Evolutionary conservation across 768 basidiomycete genomes (phyloP).

Genomic region (Leccinum disarticulatum): DNA sequence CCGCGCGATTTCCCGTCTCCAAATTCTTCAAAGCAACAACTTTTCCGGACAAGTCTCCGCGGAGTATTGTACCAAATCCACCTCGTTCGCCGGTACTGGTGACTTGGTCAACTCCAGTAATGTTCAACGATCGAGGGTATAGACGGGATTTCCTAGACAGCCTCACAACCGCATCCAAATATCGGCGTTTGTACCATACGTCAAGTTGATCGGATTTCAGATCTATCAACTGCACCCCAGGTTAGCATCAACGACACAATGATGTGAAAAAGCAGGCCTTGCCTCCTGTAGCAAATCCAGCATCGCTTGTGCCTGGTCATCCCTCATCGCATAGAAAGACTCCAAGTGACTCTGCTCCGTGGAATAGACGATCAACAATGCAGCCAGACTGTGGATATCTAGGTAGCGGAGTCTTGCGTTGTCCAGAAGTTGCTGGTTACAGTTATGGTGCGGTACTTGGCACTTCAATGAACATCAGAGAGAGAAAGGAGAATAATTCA

Average conservation of each 20-base stretch:
- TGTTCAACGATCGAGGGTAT: slow-evolving; percentile 29
- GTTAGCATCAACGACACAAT: slow-evolving; percentile 1
- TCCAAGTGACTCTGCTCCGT: slow-evolving; percentile 15
- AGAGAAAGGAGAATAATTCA: background rate
- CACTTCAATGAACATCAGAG: slow-evolving; percentile 13
- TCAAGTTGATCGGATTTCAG: slow-evolving; percentile 21
- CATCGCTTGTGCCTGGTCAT: slow-evolving; percentile 25
- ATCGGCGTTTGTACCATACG: slow-evolving; percentile 29
- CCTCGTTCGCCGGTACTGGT: slow-evolving; percentile 21
- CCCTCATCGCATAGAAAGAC: slow-evolving; percentile 23
- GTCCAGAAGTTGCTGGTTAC: slow-evolving; percentile 17
- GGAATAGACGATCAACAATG: slow-evolving; percentile 20
- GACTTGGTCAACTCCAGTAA: slow-evolving; percentile 16
- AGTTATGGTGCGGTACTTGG: slow-evolving; percentile 17
- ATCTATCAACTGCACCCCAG: slow-evolving; percentile 21
- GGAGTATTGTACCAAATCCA: slow-evolving; percentile 35
- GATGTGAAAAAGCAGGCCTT: background rate
- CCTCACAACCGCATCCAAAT: slow-evolving; percentile 29
- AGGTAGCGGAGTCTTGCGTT: slow-evolving; percentile 16
- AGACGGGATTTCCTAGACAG: slow-evolving; percentile 30
- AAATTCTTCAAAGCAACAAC: slow-evolving; percentile 34
- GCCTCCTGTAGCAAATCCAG: slow-evolving; percentile 30
- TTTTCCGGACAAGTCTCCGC: slow-evolving; percentile 26
- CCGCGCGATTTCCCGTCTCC: slow-evolving; percentile 17
- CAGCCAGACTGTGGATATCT: slow-evolving; percentile 27